phyloP scores from a whole-genome alignment of 2,329 filamentous ascomycete species.

The Sporothrix dimorphospora region DNA sequence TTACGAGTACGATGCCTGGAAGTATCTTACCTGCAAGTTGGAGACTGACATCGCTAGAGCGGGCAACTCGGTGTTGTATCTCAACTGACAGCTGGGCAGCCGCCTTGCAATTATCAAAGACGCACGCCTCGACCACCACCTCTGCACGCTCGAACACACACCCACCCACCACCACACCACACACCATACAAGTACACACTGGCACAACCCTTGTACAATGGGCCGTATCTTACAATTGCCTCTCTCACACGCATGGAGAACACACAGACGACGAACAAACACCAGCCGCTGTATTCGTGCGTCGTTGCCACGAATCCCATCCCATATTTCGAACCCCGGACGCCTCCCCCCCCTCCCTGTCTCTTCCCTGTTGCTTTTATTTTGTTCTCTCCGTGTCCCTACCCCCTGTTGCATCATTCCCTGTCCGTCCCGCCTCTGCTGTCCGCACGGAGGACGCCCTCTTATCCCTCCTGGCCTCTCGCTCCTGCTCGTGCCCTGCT shows the following conservation, averaged over 20 bases:
- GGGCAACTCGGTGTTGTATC: background rate
- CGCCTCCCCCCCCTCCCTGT: background rate
- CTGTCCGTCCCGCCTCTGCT: conserved; percentile 2
- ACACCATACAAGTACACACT: background rate
- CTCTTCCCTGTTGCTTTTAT: background rate
- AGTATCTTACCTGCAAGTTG: no score
- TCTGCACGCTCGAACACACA: background rate
- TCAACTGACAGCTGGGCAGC: background rate
- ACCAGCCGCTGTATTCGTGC: background rate
- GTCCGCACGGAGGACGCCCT: background rate
- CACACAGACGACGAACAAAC: conserved; percentile 11
- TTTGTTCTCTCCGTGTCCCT: background rate
- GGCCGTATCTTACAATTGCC: background rate
- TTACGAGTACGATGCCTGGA: no score
- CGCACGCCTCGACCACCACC: background rate
- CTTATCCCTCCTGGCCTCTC: background rate
- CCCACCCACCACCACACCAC: background rate
- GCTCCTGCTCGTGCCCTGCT: background rate
- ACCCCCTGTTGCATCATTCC: background rate
- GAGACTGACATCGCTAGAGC: background rate
- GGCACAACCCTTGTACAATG: background rate
- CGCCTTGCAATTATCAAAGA: background rate
- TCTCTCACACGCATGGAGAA: background rate
- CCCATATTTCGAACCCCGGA: conserved; percentile 14
- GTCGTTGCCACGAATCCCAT: conserved; percentile 9